These are phyloP conservation scores for Cladosporium sp. DNA, from an alignment of 2,329 filamentous ascomycete genomes.

Conservation along the genomic window DNA sequence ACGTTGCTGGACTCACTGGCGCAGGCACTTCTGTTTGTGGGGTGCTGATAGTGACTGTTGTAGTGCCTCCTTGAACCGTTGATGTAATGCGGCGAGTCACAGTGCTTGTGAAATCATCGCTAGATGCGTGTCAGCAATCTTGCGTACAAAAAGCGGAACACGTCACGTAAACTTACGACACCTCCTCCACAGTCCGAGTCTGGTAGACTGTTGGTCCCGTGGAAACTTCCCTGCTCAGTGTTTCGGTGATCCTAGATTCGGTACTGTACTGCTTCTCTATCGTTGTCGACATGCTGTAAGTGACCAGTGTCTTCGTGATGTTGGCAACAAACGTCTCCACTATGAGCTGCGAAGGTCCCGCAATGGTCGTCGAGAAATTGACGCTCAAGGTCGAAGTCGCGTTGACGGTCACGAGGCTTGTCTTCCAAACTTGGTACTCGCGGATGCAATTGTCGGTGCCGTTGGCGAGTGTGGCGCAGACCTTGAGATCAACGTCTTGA, in stretches of 20 bases:
- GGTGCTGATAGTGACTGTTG: slow-evolving; percentile 18
- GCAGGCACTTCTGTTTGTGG: neutral
- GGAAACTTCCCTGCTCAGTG: slow-evolving; percentile 14
- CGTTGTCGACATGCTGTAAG: slow-evolving; percentile 36
- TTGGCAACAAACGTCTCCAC: slow-evolving; percentile 38
- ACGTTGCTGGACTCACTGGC: neutral
- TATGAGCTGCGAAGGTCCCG: slow-evolving; percentile 31
- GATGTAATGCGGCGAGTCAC: slow-evolving; percentile 15
- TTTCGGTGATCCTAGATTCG: slow-evolving; percentile 29
- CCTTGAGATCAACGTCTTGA: slow-evolving; percentile 38
- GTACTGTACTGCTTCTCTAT: slow-evolving; percentile 36
- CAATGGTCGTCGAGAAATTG: slow-evolving; percentile 38
- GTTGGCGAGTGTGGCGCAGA: slow-evolving; percentile 36
- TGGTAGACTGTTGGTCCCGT: slow-evolving; percentile 28
- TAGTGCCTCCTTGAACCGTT: slow-evolving; percentile 20
- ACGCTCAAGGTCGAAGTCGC: slow-evolving; percentile 33
- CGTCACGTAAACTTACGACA: slow-evolving; percentile 21
- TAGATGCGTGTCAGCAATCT: neutral
- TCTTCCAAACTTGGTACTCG: slow-evolving; percentile 41
- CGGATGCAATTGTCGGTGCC: slow-evolving; percentile 37
- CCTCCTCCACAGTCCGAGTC: slow-evolving; percentile 27
- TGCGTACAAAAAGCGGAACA: neutral
- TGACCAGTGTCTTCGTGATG: slow-evolving; percentile 36
- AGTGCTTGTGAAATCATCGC: slow-evolving; percentile 16
- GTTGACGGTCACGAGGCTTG: slow-evolving; percentile 35